phyloP scores from a whole-genome alignment of 371 early-diverging fungal species.

The Rhizopus sp. region DNA sequence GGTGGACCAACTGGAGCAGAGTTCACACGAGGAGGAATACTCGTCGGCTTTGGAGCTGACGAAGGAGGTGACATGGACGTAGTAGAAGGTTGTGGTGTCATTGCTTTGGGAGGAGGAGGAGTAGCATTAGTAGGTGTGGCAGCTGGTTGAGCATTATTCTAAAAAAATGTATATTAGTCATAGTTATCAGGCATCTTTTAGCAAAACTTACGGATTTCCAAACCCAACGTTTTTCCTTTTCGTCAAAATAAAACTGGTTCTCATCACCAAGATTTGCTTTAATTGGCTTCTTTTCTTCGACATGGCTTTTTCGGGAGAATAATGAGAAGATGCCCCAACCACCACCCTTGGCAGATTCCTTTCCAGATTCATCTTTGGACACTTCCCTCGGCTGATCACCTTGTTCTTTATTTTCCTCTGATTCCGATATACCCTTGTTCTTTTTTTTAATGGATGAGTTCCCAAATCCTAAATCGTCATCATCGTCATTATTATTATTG shows the following conservation, averaged over 20 bases:
- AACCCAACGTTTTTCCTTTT: slow-evolving; percentile 61
- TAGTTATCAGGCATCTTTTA: background rate
- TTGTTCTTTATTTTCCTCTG: background rate
- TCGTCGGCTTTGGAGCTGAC: slow-evolving; percentile 8
- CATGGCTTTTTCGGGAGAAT: slow-evolving; percentile 48
- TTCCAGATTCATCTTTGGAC: slow-evolving; percentile 24
- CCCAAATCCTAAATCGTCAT: slow-evolving; percentile 62
- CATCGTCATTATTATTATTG: slow-evolving; percentile 28
- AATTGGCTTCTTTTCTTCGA: slow-evolving; percentile 50
- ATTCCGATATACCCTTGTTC: background rate
- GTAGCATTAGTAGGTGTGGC: slow-evolving; percentile 24
- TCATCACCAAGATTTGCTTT: slow-evolving; percentile 73
- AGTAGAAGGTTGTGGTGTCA: slow-evolving; percentile 7
- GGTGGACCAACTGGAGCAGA: slow-evolving; percentile 30
- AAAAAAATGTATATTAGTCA: background rate
- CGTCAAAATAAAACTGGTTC: slow-evolving; percentile 70
- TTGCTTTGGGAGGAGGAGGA: slow-evolving; percentile 32
- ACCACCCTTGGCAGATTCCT: slow-evolving; percentile 20
- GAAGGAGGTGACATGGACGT: slow-evolving; percentile 4
- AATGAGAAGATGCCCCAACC: slow-evolving; percentile 58
- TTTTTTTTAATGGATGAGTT: slow-evolving; percentile 39
- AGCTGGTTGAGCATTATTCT: slow-evolving; percentile 32
- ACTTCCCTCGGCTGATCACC: slow-evolving; percentile 16
- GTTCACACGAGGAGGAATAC: slow-evolving; percentile 30
- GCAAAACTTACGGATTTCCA: slow-evolving; percentile 46